Base-by-base conservation (phyloP, 192 early-diverging fungal species). In the Paraglomus occultum region DNA sequence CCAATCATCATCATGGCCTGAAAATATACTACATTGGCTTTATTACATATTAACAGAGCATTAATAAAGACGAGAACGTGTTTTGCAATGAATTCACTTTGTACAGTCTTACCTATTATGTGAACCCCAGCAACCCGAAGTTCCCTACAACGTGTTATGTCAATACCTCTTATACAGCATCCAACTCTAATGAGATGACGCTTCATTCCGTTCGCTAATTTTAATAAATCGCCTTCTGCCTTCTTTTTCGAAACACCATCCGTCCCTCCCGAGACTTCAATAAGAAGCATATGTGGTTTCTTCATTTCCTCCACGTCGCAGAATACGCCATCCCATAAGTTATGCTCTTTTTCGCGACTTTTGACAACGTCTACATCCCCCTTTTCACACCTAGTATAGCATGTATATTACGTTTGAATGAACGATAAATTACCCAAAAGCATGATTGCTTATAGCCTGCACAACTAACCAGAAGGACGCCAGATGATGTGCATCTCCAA, bases 201-300 rank as follows among this genome's bases (percentile, higher is more conserved):
- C 55, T 15, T 58, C 55, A 58, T 58, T 39, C 55, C 55, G 31
- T 58, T 58, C 55, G 55, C 55, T 40, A 58, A 58, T 58, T 58
- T 58, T 23, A 58, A 40, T 39, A 58, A 14, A 40, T 58, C 55
- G 55, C 31, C 31, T 58, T 58, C 42, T 9, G 5, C 31, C 42
- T 58, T 58, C 42, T 23, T 39, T 39, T 23, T 40, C 31, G 55
- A 58, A 58, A 4, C 31, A 6, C 55, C 55, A 3, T 58, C 55
- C 5, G 55, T 58, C 5, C 55, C 6, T 11, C 55, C 55, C 31
- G 55, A 58, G 15, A 58, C 55, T 17, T 58, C 55, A 15, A 39
- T 10, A 5, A 58, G 42, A 40, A 58, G 31, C 31, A 58, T 40
- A 58, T 58, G 55, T 40, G 55, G 55, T 40, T 58, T 58, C 42